phyloP scores from a whole-genome alignment of 352 stramenopile genomes.

The Phytophthora ohioensis region DNA sequence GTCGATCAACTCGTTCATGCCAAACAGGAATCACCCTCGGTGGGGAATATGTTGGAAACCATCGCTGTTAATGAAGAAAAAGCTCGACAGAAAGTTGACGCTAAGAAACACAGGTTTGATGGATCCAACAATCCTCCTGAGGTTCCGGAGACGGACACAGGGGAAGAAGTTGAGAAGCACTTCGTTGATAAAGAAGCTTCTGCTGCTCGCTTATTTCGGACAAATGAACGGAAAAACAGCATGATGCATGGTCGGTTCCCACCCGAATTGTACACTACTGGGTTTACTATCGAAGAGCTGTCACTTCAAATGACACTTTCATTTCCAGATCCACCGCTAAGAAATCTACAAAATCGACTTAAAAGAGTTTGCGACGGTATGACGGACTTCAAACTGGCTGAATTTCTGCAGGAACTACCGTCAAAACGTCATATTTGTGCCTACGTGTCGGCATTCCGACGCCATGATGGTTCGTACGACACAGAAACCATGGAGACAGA shows the following conservation, averaged over 20 bases:
- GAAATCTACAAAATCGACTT: conserved; percentile 57
- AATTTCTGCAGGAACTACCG: conserved; percentile 91
- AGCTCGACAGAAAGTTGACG: conserved; percentile 51
- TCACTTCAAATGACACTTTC: conserved; percentile 55
- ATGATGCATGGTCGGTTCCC: conserved; percentile 82
- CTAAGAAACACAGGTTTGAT: conserved; percentile 47
- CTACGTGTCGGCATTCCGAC: conserved; percentile 71
- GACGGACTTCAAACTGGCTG: conserved; percentile 87
- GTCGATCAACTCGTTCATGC: conserved; percentile 64
- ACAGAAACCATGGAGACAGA: conserved; percentile 59
- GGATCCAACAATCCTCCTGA: conserved; percentile 16
- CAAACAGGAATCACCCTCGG: conserved; percentile 59
- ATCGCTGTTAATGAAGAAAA: conserved; percentile 70
- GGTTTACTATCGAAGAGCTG: conserved; percentile 71
- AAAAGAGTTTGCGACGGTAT: conserved; percentile 76
- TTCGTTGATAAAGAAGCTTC: conserved; percentile 56
- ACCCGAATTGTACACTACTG: conserved; percentile 64
- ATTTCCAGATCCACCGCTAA: conserved; percentile 62
- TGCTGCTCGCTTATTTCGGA: conserved; percentile 35
- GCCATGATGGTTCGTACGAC: conserved; percentile 63
- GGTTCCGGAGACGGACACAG: conserved; percentile 49
- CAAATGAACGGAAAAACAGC: conserved; percentile 48
- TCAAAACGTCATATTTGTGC: conserved; percentile 92
- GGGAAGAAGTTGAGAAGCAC: conserved; percentile 57
- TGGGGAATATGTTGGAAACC: conserved; percentile 56